Conservation (phyloP, 1,139 yeast genomes). For the Casaregolazyma lundiana region DNA sequence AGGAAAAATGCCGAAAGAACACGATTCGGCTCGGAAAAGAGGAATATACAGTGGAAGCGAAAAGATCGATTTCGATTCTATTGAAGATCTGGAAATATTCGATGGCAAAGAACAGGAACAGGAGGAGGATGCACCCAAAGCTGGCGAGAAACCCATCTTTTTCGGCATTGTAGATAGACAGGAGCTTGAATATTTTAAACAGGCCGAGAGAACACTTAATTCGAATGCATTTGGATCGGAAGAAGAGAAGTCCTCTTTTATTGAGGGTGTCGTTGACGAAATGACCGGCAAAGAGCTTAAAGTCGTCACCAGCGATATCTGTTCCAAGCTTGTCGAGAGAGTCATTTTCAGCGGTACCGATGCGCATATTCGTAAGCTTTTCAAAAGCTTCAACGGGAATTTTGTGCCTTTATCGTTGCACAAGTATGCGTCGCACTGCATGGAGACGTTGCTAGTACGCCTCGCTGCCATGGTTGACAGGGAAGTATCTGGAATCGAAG, state of each 20-base stretch:
- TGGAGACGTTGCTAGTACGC: conserved; percentile 78
- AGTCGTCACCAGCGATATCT: conserved; percentile 87
- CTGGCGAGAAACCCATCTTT: conserved; percentile 35
- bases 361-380: conserved; percentile 57
- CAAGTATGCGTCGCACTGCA: conserved; percentile 89
- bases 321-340: conserved; percentile 89
- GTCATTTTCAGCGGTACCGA: conserved; percentile 64
- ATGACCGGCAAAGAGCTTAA: conserved; percentile 86
- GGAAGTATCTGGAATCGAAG: conserved; percentile 44
- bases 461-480: conserved; percentile 72
- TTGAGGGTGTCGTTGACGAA: conserved; percentile 77
- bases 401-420: conserved; percentile 76
- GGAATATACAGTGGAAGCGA: conserved; percentile 9
- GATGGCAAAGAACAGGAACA: conserved; percentile 5
- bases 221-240: conserved; percentile 70
- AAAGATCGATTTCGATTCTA: conserved; percentile 8
- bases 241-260: conserved; percentile 72
- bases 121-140: background rate
- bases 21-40: conserved; percentile 1
- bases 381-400: conserved; percentile 64
- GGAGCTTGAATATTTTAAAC: conserved; percentile 86
- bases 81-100: conserved; percentile 12
- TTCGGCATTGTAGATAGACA: conserved; percentile 81
- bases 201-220: conserved; percentile 82
- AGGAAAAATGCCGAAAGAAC: conserved; percentile 11